Evolutionary conservation across 78 protist species (phyloP).

Genomic region (Diacronema lutheri): DNA sequence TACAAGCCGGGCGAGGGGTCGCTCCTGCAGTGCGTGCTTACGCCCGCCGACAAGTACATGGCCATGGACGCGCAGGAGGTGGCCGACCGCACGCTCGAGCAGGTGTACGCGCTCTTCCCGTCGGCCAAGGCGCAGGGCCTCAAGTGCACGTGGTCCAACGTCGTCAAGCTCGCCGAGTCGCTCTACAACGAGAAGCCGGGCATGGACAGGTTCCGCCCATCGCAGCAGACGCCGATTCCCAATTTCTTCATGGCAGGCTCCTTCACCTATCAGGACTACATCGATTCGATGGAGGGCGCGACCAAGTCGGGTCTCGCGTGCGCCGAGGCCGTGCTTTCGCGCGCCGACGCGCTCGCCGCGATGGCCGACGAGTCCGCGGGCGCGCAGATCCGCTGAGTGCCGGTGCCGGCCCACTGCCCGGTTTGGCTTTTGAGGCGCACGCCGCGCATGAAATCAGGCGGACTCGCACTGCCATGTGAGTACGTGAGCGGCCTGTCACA

Average conservation of each 20-base stretch:
- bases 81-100: neutral
- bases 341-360: no score
- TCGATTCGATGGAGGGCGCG: slow-evolving; percentile 52
- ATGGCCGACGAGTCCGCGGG: no score
- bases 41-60: neutral
- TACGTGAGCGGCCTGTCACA: no score
- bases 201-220: slow-evolving; percentile 12
- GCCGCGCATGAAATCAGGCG: no score
- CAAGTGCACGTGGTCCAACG: slow-evolving; percentile 45
- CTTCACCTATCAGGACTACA: slow-evolving; percentile 32
- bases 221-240: neutral
- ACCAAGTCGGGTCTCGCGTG: no score
- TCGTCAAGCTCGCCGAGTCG: slow-evolving; percentile 31
- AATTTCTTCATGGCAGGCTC: slow-evolving; percentile 10
- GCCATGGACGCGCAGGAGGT: no score
- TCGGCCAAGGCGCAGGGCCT: neutral
- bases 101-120: slow-evolving; percentile 36
- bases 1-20: slow-evolving; percentile 42
- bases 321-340: no score
- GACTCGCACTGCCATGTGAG: no score
- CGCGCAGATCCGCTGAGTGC: no score
- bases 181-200: slow-evolving; percentile 24
- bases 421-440: no score
- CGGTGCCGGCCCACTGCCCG: no score
- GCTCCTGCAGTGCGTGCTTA: slow-evolving; percentile 28